A percentile compares a stretch with the other conserved stretches of the same genome.
Evolutionary conservation across 805 yeast species (phyloP).

Genomic region (Yarrowia divulgata): DNA sequence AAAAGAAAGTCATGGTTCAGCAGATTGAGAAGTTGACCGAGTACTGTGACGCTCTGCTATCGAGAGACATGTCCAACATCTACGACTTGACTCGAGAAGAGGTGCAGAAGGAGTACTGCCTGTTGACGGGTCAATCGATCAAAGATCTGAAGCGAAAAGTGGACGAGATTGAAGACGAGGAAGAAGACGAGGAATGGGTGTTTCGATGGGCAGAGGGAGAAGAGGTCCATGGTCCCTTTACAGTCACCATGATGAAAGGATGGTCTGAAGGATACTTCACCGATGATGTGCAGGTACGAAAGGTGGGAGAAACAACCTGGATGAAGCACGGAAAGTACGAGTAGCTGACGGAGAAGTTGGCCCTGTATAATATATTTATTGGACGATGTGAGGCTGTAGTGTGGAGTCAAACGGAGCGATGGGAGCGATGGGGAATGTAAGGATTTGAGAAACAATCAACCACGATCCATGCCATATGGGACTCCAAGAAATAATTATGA

Average conservation of each 20-base stretch:
- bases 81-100: constrained; percentile 67
- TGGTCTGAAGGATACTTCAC: constrained; percentile 61
- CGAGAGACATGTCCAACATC: constrained; percentile 54
- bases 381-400: neutral
- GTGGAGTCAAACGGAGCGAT: too few species aligned
- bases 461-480: too few species aligned
- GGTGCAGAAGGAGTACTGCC: constrained; percentile 56
- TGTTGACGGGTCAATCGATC: constrained; percentile 53
- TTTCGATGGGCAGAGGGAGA: constrained; percentile 57
- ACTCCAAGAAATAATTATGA: too few species aligned
- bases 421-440: too few species aligned
- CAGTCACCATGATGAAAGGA: constrained; percentile 56
- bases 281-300: constrained; percentile 54
- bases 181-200: constrained; percentile 55
- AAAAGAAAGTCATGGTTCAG: constrained; percentile 6
- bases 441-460: too few species aligned
- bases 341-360: neutral
- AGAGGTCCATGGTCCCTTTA: constrained; percentile 61
- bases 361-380: constrained; percentile 18
- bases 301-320: constrained; percentile 42
- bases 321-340: constrained; percentile 14
- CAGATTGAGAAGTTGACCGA: constrained; percentile 55
- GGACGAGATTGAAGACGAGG: constrained; percentile 45
- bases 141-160: constrained; percentile 45
- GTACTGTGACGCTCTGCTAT: constrained; percentile 55